Percentiles rank a stretch among this genome's conserved stretches.
phyloP scores from a whole-genome alignment of 805 yeast genomes.

The Lachancea fermentati region DNA sequence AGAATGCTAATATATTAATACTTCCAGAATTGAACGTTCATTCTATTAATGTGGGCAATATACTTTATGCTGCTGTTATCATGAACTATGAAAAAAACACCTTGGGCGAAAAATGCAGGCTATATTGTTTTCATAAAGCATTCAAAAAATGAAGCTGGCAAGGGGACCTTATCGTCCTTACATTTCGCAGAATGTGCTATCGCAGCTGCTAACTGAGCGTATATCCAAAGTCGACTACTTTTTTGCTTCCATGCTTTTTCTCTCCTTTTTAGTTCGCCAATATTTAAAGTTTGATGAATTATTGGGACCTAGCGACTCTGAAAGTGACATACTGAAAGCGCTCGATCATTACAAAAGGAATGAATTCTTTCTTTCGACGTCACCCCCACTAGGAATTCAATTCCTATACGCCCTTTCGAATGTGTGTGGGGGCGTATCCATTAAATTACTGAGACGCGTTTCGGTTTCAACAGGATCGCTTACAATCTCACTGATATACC shows the following conservation, averaged over 20 bases:
- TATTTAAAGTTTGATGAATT: not conserved
- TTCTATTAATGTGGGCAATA: too few species aligned
- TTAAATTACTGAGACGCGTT: constrained; percentile 10
- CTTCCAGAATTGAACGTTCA: too few species aligned
- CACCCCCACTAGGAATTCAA: constrained; percentile 24
- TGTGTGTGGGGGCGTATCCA: not conserved
- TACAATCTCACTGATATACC: constrained; percentile 15
- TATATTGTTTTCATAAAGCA: not conserved
- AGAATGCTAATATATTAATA: too few species aligned
- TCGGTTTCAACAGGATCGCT: constrained; percentile 12
- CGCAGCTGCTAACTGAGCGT: too few species aligned
- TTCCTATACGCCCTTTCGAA: constrained; percentile 14
- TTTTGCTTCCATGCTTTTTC: not conserved
- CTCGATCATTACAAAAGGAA: constrained; percentile 11
- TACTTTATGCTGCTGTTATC: too few species aligned
- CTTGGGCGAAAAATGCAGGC: not conserved
- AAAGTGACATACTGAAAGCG: constrained; percentile 10
- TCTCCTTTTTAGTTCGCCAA: not conserved
- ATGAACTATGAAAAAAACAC: not conserved
- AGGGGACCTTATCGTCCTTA: not conserved
- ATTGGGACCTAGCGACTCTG: constrained; percentile 3
- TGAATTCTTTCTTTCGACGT: constrained; percentile 15
- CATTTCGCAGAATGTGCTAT: too few species aligned
- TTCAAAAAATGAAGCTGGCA: not conserved
- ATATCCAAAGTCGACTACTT: too few species aligned